Conservation (phyloP, 2,329 filamentous ascomycete species). For the Corynespora cassiicola region DNA sequence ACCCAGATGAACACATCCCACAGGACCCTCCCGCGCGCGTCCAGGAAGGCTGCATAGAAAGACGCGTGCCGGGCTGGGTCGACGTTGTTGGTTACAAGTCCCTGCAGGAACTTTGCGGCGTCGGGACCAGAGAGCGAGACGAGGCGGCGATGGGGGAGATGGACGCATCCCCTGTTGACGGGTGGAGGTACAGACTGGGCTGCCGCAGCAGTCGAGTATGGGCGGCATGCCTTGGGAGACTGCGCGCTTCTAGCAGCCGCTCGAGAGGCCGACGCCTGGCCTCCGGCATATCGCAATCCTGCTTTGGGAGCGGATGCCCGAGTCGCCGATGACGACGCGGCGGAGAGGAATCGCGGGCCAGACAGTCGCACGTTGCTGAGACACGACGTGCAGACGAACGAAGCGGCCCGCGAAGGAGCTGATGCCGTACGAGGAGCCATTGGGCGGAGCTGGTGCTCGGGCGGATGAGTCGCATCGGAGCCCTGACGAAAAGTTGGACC, state of each 20-base stretch:
- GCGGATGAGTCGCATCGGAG: constrained; percentile 4
- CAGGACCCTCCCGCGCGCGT: constrained; percentile 79
- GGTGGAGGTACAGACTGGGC: constrained; percentile 38
- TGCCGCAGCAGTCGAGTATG: constrained; percentile 11
- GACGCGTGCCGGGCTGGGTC: constrained; percentile 50
- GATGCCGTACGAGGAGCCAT: constrained; percentile 17
- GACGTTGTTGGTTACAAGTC: constrained; percentile 80
- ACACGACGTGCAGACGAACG: constrained; percentile 30
- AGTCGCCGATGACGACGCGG: constrained; percentile 15
- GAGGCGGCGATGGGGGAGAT: constrained; percentile 76
- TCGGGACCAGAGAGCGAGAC: constrained; percentile 82
- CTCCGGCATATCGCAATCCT: neutral
- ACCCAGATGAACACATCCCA: constrained; percentile 89
- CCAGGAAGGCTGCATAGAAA: constrained; percentile 82
- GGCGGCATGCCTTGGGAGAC: neutral
- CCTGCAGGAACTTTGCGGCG: constrained; percentile 84
- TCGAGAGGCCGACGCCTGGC: neutral
- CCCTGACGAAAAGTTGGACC: constrained; percentile 18
- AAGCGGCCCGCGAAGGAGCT: constrained; percentile 5
- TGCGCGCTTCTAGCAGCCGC: neutral
- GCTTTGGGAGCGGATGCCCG: neutral
- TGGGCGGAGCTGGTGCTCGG: neutral
- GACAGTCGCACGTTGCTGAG: constrained; percentile 10
- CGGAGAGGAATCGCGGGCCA: constrained; percentile 6
- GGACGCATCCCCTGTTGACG: constrained; percentile 56